Conservation (phyloP, 202 grass and related monocot genomes). For the Alloteropsis angusta region DNA sequence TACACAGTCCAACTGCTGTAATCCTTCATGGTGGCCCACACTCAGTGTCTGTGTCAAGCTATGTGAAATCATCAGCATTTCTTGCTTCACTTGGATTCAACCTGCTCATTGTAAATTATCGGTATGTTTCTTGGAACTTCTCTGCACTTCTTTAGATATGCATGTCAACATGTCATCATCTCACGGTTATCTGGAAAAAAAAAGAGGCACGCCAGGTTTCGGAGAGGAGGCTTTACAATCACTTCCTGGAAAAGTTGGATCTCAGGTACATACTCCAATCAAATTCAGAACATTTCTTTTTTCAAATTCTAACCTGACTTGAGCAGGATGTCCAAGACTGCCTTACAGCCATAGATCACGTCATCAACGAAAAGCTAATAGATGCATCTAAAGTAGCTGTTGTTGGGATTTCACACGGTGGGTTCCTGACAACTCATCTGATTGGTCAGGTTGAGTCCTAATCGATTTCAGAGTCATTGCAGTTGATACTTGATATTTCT, state of each 20-base stretch:
- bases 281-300: neutral
- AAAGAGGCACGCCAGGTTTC: slow-evolving; percentile 70
- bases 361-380: slow-evolving; percentile 43
- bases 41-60: slow-evolving; percentile 64
- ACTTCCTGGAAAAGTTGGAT: slow-evolving; percentile 77
- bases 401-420: slow-evolving; percentile 72
- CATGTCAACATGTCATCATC: neutral
- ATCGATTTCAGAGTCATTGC: neutral
- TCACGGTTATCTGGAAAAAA: slow-evolving; percentile 3
- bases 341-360: slow-evolving; percentile 56
- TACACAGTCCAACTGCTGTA: slow-evolving; percentile 42
- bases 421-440: slow-evolving; percentile 84
- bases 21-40: slow-evolving; percentile 89
- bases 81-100: slow-evolving; percentile 80
- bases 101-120: slow-evolving; percentile 75
- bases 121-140: slow-evolving; percentile 32
- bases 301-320: neutral
- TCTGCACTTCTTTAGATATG: neutral
- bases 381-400: slow-evolving; percentile 70
- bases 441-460: slow-evolving; percentile 63
- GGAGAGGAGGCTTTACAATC: slow-evolving; percentile 96
- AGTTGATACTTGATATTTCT: neutral
- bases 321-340: slow-evolving; percentile 71
- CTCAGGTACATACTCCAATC: slow-evolving; percentile 38
- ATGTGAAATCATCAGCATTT: slow-evolving; percentile 65